A percentile compares a stretch with the other conserved stretches of the same genome.
Conservation (phyloP, 2,329 filamentous ascomycete genomes). For the Sporothrix inflata region DNA sequence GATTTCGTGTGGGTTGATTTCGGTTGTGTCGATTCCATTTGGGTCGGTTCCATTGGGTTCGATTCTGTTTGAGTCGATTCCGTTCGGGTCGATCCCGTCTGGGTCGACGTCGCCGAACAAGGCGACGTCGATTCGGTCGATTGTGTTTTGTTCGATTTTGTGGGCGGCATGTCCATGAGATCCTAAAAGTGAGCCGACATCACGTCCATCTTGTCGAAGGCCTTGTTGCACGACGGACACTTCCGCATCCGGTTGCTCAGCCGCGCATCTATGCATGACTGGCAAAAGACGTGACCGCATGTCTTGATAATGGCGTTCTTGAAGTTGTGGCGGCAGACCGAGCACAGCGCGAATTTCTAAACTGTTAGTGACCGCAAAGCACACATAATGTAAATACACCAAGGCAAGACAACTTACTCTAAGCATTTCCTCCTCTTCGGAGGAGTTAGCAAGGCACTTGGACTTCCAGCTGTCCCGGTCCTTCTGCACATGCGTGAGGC, state of each 20-base stretch:
- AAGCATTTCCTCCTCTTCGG: constrained; percentile 81
- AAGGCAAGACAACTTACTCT: constrained; percentile 63
- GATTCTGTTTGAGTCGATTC: too few species aligned
- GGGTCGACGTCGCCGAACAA: not conserved
- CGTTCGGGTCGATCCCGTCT: not conserved
- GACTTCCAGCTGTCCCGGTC: constrained; percentile 84
- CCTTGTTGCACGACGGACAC: constrained; percentile 89
- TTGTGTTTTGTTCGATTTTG: not conserved
- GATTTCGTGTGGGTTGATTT: not conserved
- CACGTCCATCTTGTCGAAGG: constrained; percentile 88
- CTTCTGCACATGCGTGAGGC: constrained; percentile 77
- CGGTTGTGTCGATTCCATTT: not conserved
- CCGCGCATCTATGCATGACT: constrained; percentile 84
- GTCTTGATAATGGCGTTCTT: constrained; percentile 93
- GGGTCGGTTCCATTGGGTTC: not conserved
- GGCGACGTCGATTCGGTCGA: not conserved
- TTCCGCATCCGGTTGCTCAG: constrained; percentile 89
- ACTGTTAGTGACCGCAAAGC: constrained; percentile 41
- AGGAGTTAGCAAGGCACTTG: constrained; percentile 79
- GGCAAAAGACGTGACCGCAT: constrained; percentile 94
- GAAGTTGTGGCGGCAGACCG: constrained; percentile 88
- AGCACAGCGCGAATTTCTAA: constrained; percentile 79
- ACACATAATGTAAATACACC: not conserved
- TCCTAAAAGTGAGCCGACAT: constrained; percentile 67
- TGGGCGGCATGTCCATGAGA: not conserved